Percentiles rank a stretch among this genome's conserved stretches.
phyloP scores from a whole-genome alignment of 495 filamentous ascomycete genomes.

The Talaromyces ruber region DNA sequence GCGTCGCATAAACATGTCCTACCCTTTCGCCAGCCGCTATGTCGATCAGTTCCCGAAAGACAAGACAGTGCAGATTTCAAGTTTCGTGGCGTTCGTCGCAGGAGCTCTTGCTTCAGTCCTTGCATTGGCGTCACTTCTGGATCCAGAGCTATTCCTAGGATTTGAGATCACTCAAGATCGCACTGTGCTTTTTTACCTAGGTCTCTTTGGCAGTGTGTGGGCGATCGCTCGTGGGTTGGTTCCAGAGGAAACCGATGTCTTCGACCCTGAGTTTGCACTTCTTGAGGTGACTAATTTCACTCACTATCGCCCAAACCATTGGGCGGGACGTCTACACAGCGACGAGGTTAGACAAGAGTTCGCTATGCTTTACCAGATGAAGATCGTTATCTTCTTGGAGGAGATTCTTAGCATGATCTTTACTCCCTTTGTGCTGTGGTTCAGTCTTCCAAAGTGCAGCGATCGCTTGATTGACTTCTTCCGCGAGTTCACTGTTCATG shows the following conservation, averaged over 20 bases:
- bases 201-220: conserved; percentile 68
- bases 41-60: conserved; percentile 95
- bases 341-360: conserved; percentile 82
- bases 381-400: conserved; percentile 82
- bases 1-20: conserved; percentile 85
- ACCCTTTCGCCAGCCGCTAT: conserved; percentile 85
- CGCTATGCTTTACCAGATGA: conserved; percentile 76
- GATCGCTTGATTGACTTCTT: conserved; percentile 97
- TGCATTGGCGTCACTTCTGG: conserved; percentile 67
- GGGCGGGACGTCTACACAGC: conserved; percentile 82
- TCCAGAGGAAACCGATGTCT: conserved; percentile 80
- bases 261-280: conserved; percentile 85
- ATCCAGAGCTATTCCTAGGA: conserved; percentile 80
- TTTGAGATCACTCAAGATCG: conserved; percentile 83
- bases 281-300: conserved; percentile 84
- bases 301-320: conserved; percentile 79
- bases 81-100: conserved; percentile 78
- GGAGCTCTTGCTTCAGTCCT: conserved; percentile 81
- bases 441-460: conserved; percentile 78
- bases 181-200: conserved; percentile 78
- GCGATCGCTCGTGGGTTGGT: conserved; percentile 69
- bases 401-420: conserved; percentile 88
- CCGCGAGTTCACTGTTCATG: conserved; percentile 91
- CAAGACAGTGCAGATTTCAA: conserved; percentile 73
- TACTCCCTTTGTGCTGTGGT: conserved; percentile 83